Evolutionary conservation across 805 yeast species (phyloP), one percentile per base, ranked within the genome.

Genomic region (Candida chilensis): DNA sequence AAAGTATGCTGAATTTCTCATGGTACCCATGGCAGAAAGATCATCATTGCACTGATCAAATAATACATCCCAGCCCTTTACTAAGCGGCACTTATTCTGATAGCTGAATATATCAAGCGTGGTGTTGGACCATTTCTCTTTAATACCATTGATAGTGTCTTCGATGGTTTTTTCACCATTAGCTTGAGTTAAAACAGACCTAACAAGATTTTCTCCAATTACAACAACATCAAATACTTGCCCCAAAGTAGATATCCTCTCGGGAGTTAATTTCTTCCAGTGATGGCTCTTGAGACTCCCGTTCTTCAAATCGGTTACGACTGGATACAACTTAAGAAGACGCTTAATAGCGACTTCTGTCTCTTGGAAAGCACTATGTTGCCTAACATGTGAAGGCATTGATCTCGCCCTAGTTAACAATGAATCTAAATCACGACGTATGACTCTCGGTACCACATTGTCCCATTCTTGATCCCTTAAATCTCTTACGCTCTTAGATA

Each of bases 131-230:
- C 96, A 88, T 3, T 55, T 64, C 0, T 48, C 51, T 30, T 63
- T 61, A 10, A 87, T 71, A 2, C 52, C 43, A 2, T 40, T 41
- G 5, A 90, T 45, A 4, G 77, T 68, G 8, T 66, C 71, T 31
- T 80, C 83, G 3, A 90, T 55, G 0, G 71, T 59, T 34, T 68
- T 62, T 45, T 90, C 96, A 3, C 84, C 80, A 35, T 71, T 72
- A 0, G 96, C 96, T 34, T 67, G 71, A 1, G 62, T 60, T 2
- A 84, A 40, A 1, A 80, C 50, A 0, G 66, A 51, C 24, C 64
- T 65, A 5, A 88, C 54, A 0, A 45, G 35, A 2, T 39, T 38
- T 27, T 68, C 72, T 7, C 41, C 49, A 20, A 16, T 30, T 7
- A 16, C 14, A 4, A 41, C 17, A 3, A 36, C 33, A 16, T 54